Evolutionary conservation across 2,329 filamentous ascomycete genomes (phyloP).

Genomic region (Penicillium sp.): DNA sequence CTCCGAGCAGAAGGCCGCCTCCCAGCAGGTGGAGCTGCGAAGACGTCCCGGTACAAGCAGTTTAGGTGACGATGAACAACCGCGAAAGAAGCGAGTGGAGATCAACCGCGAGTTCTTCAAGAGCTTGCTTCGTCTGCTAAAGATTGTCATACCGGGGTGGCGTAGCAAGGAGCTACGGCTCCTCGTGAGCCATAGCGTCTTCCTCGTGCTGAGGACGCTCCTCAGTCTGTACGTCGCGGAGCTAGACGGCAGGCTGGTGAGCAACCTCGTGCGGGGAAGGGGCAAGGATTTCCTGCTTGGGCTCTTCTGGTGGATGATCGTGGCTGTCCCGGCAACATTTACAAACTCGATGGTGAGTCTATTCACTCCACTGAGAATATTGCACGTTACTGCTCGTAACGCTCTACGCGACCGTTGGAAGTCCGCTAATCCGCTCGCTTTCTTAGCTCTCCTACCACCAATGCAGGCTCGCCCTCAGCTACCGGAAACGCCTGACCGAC

Average conservation of each 20-base stretch:
- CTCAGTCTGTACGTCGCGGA: conserved; percentile 96
- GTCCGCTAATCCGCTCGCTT: conserved; percentile 1
- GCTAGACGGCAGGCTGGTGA: conserved; percentile 90
- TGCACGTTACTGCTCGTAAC: background rate
- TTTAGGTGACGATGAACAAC: conserved; percentile 32
- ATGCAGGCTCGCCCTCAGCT: conserved; percentile 88
- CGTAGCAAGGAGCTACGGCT: conserved; percentile 83
- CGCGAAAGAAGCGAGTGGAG: conserved; percentile 74
- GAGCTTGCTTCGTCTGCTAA: conserved; percentile 73
- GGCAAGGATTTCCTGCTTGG: conserved; percentile 86
- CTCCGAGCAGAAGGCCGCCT: conserved; percentile 86
- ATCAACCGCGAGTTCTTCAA: conserved; percentile 85
- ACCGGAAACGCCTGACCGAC: conserved; percentile 89
- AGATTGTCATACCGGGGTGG: conserved; percentile 89
- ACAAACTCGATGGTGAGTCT: conserved; percentile 91
- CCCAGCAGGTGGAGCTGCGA: conserved; percentile 65
- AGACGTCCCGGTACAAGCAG: conserved; percentile 51
- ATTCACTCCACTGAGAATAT: too few species aligned
- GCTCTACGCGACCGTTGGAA: conserved; percentile 7
- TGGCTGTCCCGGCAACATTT: conserved; percentile 92
- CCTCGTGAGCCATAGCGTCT: conserved; percentile 87
- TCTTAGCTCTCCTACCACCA: conserved; percentile 88
- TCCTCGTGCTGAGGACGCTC: conserved; percentile 83
- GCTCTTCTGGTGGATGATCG: conserved; percentile 97
- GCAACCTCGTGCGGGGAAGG: conserved; percentile 85